Percentiles rank a stretch among this genome's conserved stretches.
These are phyloP conservation scores for Talaromyces atroroseus DNA, from an alignment of 2,329 filamentous ascomycete genomes.

Conservation along the genomic window DNA sequence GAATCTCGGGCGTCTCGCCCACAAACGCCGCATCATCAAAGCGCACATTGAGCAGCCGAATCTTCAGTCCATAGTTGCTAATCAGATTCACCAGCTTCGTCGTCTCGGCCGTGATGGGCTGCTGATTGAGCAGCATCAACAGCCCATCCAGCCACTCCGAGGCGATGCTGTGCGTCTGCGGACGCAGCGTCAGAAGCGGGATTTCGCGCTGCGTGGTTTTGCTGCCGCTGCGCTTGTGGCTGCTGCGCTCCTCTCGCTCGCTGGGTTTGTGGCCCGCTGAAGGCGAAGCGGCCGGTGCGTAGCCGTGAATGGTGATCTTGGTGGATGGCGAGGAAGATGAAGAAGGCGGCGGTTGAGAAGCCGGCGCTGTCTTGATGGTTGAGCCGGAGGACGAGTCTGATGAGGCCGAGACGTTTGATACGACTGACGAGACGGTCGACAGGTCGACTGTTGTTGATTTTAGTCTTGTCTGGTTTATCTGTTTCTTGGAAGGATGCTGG, in stretches of 20 bases:
- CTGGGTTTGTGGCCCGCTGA: conserved; percentile 27
- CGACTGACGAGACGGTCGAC: conserved; percentile 80
- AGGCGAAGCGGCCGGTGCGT: conserved; percentile 34
- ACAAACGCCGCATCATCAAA: conserved; percentile 71
- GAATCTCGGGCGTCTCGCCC: conserved; percentile 68
- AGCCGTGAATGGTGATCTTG: conserved; percentile 88
- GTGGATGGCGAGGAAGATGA: conserved; percentile 45
- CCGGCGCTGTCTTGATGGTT: conserved; percentile 42
- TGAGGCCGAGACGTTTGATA: conserved; percentile 78
- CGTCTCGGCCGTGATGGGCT: conserved; percentile 94
- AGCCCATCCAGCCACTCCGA: conserved; percentile 96
- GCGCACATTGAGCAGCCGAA: conserved; percentile 82
- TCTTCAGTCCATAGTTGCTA: conserved; percentile 85
- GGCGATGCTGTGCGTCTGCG: conserved; percentile 71
- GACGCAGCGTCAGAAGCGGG: conserved; percentile 75
- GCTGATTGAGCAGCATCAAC: conserved; percentile 89
- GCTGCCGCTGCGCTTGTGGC: conserved; percentile 27
- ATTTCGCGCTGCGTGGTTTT: conserved; percentile 54
- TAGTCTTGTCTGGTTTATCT: not conserved
- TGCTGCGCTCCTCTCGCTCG: not conserved
- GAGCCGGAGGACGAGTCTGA: conserved; percentile 46
- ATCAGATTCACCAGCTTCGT: conserved; percentile 83
- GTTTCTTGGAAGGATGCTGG: too few relatives aligned
- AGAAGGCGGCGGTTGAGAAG: conserved; percentile 16
- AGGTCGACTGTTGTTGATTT: conserved; percentile 59